Evolutionary conservation across 1,139 yeast species (phyloP).

Genomic region (Candida dubliniensis): DNA sequence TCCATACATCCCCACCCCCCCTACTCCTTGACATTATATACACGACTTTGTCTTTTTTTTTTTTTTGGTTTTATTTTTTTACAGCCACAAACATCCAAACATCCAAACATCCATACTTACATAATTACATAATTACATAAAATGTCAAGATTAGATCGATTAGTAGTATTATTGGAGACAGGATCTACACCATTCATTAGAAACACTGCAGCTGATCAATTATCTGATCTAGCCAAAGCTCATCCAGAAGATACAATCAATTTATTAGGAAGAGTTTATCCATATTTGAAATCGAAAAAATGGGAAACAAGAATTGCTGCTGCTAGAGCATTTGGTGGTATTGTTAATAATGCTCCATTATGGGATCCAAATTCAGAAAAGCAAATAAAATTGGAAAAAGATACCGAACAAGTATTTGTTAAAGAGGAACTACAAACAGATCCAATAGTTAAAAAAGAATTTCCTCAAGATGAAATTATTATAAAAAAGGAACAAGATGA

Average conservation of each 20-base stretch:
- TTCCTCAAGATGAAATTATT: slow-evolving; percentile 23
- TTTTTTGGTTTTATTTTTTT: slow-evolving; percentile 2
- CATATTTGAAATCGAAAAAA: slow-evolving; percentile 74
- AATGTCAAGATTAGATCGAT: slow-evolving; percentile 63
- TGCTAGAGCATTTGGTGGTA: slow-evolving; percentile 93
- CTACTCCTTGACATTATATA: neutral
- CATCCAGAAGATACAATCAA: slow-evolving; percentile 93
- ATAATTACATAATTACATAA: neutral
- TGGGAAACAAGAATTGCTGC: slow-evolving; percentile 98
- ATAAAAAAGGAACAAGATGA: slow-evolving; percentile 47
- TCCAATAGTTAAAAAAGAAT: slow-evolving; percentile 17
- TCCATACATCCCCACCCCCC: no score
- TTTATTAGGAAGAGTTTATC: slow-evolving; percentile 84
- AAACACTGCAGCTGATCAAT: slow-evolving; percentile 95
- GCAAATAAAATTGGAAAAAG: slow-evolving; percentile 23
- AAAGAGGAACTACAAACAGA: slow-evolving; percentile 21
- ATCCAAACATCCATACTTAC: neutral
- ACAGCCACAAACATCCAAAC: slow-evolving; percentile 2
- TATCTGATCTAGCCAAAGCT: slow-evolving; percentile 88
- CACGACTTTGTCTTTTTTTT: neutral
- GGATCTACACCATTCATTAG: slow-evolving; percentile 94
- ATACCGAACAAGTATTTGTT: slow-evolving; percentile 15
- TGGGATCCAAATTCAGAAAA: slow-evolving; percentile 82
- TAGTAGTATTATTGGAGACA: slow-evolving; percentile 81
- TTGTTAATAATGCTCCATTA: slow-evolving; percentile 69